Evolutionary conservation across 2,329 filamentous ascomycete species (phyloP).

Genomic region (Teratosphaeriaceae sp.): DNA sequence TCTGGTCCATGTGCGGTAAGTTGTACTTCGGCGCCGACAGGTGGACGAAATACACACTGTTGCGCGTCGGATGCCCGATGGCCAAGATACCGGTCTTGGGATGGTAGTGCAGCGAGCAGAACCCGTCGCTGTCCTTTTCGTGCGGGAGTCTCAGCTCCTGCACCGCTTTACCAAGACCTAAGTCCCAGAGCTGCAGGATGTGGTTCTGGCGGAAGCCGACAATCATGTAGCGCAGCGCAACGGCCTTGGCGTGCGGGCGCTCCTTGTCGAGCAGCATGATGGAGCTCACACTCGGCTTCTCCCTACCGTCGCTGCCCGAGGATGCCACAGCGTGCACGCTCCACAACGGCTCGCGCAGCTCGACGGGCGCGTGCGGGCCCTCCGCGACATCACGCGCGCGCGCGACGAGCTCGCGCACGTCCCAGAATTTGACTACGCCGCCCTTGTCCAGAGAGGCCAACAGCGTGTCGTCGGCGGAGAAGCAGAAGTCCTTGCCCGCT

Average conservation of each 20-base stretch:
- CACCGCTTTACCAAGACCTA: constrained; percentile 88
- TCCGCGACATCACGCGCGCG: constrained; percentile 38
- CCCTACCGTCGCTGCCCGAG: constrained; percentile 36
- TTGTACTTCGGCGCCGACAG: constrained; percentile 91
- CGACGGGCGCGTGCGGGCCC: constrained; percentile 44
- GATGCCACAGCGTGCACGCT: constrained; percentile 62
- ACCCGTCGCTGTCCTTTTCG: constrained; percentile 73
- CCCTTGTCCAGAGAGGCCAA: constrained; percentile 97
- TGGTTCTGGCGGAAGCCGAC: constrained; percentile 99
- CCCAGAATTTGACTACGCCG: constrained; percentile 96
- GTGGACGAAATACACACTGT: constrained; percentile 96
- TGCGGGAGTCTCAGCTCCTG: constrained; percentile 97
- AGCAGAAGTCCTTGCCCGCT: constrained; percentile 95
- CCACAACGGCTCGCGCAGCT: constrained; percentile 74
- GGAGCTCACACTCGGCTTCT: constrained; percentile 96
- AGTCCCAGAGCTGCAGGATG: constrained; percentile 95
- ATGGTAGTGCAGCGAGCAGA: constrained; percentile 95
- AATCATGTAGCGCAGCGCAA: constrained; percentile 88
- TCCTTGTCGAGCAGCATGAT: constrained; percentile 95
- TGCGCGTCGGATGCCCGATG: constrained; percentile 91
- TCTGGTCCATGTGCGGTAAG: constrained; percentile 72
- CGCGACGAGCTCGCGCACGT: constrained; percentile 70
- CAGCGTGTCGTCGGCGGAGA: constrained; percentile 91
- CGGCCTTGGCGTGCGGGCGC: constrained; percentile 83
- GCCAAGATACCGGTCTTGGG: constrained; percentile 87